Conservation (phyloP, 257 asterid genomes). For the Eucommia ulmoides region DNA sequence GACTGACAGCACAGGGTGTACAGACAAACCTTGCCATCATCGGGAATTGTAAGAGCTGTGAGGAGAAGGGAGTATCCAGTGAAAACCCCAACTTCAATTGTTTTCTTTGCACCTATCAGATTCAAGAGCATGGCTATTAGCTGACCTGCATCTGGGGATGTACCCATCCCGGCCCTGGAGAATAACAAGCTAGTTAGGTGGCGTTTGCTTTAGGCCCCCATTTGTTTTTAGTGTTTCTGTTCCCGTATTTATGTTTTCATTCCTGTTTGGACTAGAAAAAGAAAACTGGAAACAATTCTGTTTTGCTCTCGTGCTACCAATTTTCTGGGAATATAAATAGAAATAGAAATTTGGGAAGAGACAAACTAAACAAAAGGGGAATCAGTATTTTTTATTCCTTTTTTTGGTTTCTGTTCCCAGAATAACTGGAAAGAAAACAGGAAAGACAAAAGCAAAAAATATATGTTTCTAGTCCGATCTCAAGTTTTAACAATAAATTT, state of each 20-base stretch:
- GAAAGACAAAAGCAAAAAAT: no score
- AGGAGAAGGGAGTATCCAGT: not conserved
- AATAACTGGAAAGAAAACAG: not conserved
- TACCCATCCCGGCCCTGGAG: not conserved
- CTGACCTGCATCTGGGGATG: not conserved
- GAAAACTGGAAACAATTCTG: no score
- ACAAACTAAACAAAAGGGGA: no score
- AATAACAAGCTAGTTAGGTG: no score
- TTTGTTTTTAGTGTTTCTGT: no score
- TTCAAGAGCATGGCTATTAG: not conserved
- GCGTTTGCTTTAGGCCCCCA: no score
- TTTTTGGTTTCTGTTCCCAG: not conserved
- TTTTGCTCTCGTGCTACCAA: no score
- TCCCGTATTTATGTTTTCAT: no score
- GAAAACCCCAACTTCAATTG: not conserved
- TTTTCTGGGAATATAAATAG: no score
- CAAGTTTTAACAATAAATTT: not conserved
- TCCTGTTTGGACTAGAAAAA: no score
- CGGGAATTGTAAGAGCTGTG: not conserved
- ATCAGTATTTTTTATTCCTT: no score
- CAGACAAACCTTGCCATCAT: not conserved
- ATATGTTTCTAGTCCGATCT: not conserved
- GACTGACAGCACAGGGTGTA: not conserved
- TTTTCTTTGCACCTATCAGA: not conserved
- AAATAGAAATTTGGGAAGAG: no score